Evolutionary conservation across 768 basidiomycete species (phyloP).

Genomic region (Russula sp.): DNA sequence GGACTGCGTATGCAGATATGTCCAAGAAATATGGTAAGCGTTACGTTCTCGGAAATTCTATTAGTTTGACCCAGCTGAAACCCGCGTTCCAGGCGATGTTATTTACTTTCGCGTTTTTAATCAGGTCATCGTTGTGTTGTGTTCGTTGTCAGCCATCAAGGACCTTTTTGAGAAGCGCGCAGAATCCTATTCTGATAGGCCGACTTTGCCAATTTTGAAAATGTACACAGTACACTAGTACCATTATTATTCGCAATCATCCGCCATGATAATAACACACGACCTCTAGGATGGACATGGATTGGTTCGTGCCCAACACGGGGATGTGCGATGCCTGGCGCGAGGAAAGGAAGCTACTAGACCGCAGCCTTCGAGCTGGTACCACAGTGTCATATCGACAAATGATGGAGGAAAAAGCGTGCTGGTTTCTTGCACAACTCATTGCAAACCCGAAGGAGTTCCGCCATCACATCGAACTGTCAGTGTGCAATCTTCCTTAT

Average conservation of each 20-base stretch:
- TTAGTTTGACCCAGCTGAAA: not conserved
- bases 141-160: slow-evolving; percentile 43
- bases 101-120: slow-evolving; percentile 40
- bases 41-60: not conserved
- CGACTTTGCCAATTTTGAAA: slow-evolving; percentile 6
- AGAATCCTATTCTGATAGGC: slow-evolving; percentile 26
- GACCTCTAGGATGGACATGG: not conserved
- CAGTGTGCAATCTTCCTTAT: not conserved
- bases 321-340: not conserved
- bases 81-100: not conserved
- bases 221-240: not conserved
- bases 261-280: not conserved
- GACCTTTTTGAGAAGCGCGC: slow-evolving; percentile 55
- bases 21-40: slow-evolving; percentile 8
- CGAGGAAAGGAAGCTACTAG: not conserved
- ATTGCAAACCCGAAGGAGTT: slow-evolving; percentile 5
- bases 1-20: not conserved
- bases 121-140: slow-evolving; percentile 49
- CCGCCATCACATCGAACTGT: slow-evolving; percentile 1
- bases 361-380: slow-evolving; percentile 12
- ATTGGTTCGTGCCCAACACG: not conserved
- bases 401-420: slow-evolving; percentile 4
- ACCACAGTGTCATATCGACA: not conserved
- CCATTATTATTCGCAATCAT: not conserved
- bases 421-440: not conserved